A percentile compares a stretch with the other conserved stretches of the same genome.
These are phyloP conservation scores for Krasilnikovozyma curviuscula DNA, from an alignment of 768 basidiomycete genomes.

Conservation along the genomic window DNA sequence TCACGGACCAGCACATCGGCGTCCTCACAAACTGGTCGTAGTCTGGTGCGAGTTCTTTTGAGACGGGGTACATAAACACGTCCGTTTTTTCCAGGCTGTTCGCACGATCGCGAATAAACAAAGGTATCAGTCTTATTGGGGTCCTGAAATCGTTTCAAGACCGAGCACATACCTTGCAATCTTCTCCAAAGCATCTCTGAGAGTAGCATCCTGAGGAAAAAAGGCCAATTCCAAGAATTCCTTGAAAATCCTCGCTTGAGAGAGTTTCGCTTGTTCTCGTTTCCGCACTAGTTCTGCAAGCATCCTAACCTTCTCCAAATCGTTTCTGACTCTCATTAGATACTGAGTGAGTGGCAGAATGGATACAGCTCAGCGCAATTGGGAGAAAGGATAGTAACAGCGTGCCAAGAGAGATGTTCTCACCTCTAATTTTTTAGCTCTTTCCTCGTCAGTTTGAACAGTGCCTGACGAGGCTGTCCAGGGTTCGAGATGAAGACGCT, in stretches of 20 bases:
- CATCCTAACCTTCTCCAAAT: slow-evolving; percentile 52
- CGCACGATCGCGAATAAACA: slow-evolving; percentile 4
- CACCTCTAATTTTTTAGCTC: slow-evolving; percentile 61
- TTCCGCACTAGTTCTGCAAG: slow-evolving; percentile 49
- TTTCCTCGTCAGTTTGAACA: slow-evolving; percentile 68
- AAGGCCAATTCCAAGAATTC: slow-evolving; percentile 43
- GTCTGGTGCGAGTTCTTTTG: neutral
- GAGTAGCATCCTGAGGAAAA: slow-evolving; percentile 43
- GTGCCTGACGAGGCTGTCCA: slow-evolving; percentile 67
- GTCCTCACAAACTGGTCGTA: slow-evolving; percentile 1
- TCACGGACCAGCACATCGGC: slow-evolving; percentile 1
- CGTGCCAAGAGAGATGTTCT: slow-evolving; percentile 18
- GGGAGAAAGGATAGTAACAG: neutral
- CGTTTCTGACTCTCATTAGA: slow-evolving; percentile 46
- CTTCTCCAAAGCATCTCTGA: slow-evolving; percentile 48
- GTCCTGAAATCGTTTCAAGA: neutral
- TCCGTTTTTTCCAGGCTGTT: slow-evolving; percentile 50
- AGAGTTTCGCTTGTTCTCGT: slow-evolving; percentile 63
- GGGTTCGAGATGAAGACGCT: slow-evolving; percentile 82
- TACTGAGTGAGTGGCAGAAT: slow-evolving; percentile 29
- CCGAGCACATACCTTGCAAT: slow-evolving; percentile 30
- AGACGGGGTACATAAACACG: slow-evolving; percentile 21
- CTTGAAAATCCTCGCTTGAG: slow-evolving; percentile 40
- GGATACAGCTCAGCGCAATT: slow-evolving; percentile 13
- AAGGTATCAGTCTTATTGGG: neutral